These are phyloP conservation scores for Cryptococcus amylolentus DNA, from an alignment of 1,284 basidiomycete genomes.

Conservation along the genomic window DNA sequence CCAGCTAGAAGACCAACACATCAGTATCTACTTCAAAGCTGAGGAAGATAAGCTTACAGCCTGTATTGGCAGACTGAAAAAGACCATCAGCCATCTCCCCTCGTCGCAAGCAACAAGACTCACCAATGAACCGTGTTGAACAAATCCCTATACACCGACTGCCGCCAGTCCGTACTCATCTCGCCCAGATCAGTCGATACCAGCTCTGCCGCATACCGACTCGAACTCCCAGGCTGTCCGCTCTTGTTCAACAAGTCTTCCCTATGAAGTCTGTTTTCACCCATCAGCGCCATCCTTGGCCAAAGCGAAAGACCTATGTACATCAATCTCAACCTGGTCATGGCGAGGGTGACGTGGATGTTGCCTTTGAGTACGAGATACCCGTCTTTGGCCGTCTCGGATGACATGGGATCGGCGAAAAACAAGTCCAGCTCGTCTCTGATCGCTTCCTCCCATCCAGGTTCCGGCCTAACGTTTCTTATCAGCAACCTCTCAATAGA, in stretches of 20 bases:
- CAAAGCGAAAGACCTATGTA: constrained; percentile 7
- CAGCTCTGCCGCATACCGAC: too few species aligned
- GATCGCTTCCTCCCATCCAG: constrained; percentile 27
- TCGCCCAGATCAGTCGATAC: background rate
- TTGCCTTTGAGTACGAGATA: constrained; percentile 29
- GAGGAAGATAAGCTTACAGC: constrained; percentile 14
- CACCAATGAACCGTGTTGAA: too few species aligned
- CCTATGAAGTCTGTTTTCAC: background rate
- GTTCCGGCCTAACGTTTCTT: constrained; percentile 12
- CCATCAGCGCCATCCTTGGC: background rate
- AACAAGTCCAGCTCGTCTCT: constrained; percentile 28
- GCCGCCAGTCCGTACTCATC: background rate
- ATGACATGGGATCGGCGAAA: constrained; percentile 21
- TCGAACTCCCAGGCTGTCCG: too few species aligned
- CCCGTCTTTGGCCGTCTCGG: constrained; percentile 25
- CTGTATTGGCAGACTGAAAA: constrained; percentile 20
- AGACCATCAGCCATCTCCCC: constrained; percentile 4
- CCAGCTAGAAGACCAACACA: constrained; percentile 16
- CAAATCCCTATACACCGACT: background rate
- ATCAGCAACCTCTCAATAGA: background rate
- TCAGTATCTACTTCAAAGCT: background rate
- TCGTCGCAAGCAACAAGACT: background rate
- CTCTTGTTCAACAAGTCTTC: too few species aligned
- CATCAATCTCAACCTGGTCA: constrained; percentile 26
- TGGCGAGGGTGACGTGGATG: constrained; percentile 30